Evolutionary conservation across 257 asterid genomes (phyloP).

Genomic region (Cinchona pubescens): DNA sequence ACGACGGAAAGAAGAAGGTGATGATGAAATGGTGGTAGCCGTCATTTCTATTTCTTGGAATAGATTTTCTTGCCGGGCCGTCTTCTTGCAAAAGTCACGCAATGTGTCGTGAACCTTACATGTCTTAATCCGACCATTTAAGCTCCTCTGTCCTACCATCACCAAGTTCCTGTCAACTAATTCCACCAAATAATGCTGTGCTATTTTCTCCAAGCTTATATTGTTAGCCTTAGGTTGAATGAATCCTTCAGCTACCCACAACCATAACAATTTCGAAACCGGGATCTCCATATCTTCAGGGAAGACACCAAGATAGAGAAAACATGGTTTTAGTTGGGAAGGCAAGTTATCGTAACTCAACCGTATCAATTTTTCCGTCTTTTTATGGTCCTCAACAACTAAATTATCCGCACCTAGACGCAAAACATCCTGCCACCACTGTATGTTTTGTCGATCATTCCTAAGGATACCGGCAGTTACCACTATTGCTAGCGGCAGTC

Average conservation of each 20-base stretch:
- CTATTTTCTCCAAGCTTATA: neutral
- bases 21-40: too few relatives aligned
- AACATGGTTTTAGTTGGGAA: slow-evolving; percentile 9
- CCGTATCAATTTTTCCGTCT: neutral
- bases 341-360: slow-evolving; percentile 26
- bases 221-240: neutral
- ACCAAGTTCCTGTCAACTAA: slow-evolving; percentile 22
- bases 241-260: slow-evolving; percentile 29
- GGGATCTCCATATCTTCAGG: slow-evolving; percentile 25
- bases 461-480: slow-evolving; percentile 45
- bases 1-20: too few relatives aligned
- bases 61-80: neutral
- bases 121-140: slow-evolving; percentile 18
- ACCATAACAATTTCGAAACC: neutral
- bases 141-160: slow-evolving; percentile 16
- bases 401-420: slow-evolving; percentile 15
- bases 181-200: slow-evolving; percentile 20
- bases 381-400: neutral
- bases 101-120: slow-evolving; percentile 25
- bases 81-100: slow-evolving; percentile 23
- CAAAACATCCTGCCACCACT: slow-evolving; percentile 24
- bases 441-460: neutral
- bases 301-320: slow-evolving; percentile 30
- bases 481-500: slow-evolving; percentile 51
- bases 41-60: slow-evolving; percentile 19